Evolutionary conservation across 345 rosid species (phyloP).

Genomic region (Lumnitzera littorea): DNA sequence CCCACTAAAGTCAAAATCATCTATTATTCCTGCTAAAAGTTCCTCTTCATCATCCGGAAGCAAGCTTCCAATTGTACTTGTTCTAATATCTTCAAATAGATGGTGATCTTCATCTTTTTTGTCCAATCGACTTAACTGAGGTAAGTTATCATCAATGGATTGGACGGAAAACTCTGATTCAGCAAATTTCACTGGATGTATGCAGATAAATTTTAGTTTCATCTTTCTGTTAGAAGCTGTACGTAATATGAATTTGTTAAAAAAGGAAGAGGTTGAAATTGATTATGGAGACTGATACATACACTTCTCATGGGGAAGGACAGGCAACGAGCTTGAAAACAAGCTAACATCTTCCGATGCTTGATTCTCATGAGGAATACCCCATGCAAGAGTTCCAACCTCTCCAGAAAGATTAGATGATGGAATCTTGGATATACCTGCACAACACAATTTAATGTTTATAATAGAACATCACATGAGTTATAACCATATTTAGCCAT

Average conservation of each 20-base stretch:
- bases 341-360: slow-evolving; percentile 59
- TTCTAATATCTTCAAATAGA: slow-evolving; percentile 43
- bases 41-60: slow-evolving; percentile 83
- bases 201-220: slow-evolving; percentile 10
- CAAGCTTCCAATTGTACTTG: slow-evolving; percentile 37
- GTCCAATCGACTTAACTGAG: slow-evolving; percentile 30
- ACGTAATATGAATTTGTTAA: background rate
- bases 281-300: slow-evolving; percentile 15
- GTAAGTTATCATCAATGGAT: slow-evolving; percentile 45
- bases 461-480: background rate
- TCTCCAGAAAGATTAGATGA: slow-evolving; percentile 17
- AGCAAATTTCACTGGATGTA: slow-evolving; percentile 54
- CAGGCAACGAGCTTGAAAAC: slow-evolving; percentile 83
- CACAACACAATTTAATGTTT: slow-evolving; percentile 5
- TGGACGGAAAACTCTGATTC: slow-evolving; percentile 34
- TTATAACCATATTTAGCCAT: background rate
- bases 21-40: slow-evolving; percentile 79
- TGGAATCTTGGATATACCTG: slow-evolving; percentile 27
- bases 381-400: slow-evolving; percentile 40
- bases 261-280: background rate
- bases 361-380: slow-evolving; percentile 27
- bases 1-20: slow-evolving; percentile 60
- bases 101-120: slow-evolving; percentile 38
- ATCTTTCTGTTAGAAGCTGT: background rate
- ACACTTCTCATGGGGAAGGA: slow-evolving; percentile 71